These are phyloP conservation scores for Starmerella vaccinii DNA, from an alignment of 805 yeast genomes.

Conservation along the genomic window DNA sequence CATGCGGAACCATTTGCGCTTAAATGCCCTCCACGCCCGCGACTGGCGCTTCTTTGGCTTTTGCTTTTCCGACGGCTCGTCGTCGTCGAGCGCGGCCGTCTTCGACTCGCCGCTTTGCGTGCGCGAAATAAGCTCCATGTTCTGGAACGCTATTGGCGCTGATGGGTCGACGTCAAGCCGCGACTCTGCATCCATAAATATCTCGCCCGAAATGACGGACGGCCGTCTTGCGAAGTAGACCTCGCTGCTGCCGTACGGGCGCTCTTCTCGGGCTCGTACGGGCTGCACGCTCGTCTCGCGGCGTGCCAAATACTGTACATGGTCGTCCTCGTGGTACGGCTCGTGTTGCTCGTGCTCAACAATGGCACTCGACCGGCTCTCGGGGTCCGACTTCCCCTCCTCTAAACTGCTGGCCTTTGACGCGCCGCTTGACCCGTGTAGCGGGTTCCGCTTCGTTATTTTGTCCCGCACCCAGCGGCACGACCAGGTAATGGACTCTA, in stretches of 20 bases:
- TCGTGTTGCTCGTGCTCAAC: conserved; percentile 7
- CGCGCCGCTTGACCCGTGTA: background rate
- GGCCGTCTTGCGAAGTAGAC: conserved; percentile 12
- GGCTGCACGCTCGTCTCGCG: background rate
- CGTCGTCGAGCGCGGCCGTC: background rate
- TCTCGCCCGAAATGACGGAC: background rate
- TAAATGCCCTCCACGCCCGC: conserved; percentile 22
- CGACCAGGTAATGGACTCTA: conserved; percentile 12
- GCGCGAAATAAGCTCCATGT: conserved; percentile 1
- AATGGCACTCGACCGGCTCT: background rate
- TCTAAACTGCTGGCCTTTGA: background rate
- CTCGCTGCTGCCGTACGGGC: conserved; percentile 17
- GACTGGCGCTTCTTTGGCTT: background rate
- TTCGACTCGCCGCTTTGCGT: background rate
- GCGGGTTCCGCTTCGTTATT: background rate
- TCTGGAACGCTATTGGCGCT: conserved; percentile 2
- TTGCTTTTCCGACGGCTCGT: background rate
- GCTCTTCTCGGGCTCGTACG: conserved; percentile 9
- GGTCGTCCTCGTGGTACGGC: conserved; percentile 6
- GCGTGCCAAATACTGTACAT: background rate
- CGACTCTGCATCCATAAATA: conserved; percentile 7
- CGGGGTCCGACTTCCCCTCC: conserved; percentile 2
- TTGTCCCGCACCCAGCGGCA: background rate
- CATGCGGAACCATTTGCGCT: conserved; percentile 20
- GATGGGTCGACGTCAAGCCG: conserved; percentile 1